Evolutionary conservation across 257 asterid species (phyloP).

Genomic region (Capsicum baccatum): DNA sequence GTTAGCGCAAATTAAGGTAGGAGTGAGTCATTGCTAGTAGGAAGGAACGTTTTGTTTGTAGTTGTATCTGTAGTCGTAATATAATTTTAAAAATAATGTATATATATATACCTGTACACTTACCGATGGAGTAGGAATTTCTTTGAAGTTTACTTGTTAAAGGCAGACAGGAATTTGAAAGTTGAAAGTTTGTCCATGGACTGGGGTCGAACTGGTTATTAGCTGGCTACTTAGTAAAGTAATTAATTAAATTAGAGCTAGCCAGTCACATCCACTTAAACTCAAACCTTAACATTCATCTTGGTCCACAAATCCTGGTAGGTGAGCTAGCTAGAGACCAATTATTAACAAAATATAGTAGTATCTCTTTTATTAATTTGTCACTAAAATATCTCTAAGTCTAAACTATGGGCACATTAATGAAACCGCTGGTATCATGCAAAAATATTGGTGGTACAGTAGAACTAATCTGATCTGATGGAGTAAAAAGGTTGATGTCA

Average conservation of each 20-base stretch:
- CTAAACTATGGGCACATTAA: conserved; percentile 23
- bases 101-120: not conserved
- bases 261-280: conserved; percentile 24
- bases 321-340: not conserved
- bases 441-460: not conserved
- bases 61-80: too few relatives aligned
- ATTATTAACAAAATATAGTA: not conserved
- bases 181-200: not conserved
- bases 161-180: conserved; percentile 18
- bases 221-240: conserved; percentile 10
- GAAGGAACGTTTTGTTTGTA: too few relatives aligned
- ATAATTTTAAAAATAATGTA: not conserved
- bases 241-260: not conserved
- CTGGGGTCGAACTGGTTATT: not conserved
- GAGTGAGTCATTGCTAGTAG: too few relatives aligned
- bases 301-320: conserved; percentile 23
- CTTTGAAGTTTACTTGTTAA: not conserved
- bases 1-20: too few relatives aligned
- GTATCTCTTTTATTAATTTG: not conserved
- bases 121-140: conserved; percentile 15
- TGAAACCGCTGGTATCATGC: not conserved
- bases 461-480: not conserved
- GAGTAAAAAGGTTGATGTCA: not conserved
- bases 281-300: conserved; percentile 28
- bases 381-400: not conserved